Evolutionary conservation across 148 eudicot species (phyloP), one percentile per base, ranked within the genome.

Genomic region (Fagopyrum homotropicum): DNA sequence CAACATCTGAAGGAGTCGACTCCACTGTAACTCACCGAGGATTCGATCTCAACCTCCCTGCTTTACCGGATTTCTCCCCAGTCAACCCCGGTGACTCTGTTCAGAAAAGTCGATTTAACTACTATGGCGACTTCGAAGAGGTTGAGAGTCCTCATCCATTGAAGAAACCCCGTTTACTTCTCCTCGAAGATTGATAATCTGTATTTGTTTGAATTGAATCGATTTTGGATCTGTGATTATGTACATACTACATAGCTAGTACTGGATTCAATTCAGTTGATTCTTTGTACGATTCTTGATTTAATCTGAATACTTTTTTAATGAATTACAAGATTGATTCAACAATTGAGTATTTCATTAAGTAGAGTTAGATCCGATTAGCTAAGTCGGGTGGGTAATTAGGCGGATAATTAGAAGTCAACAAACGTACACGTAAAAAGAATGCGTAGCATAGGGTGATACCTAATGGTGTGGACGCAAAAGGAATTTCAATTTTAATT

Each of bases 81-180:
- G 9, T 35, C 48, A 14, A n/a, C 72, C 15, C 12, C 51, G 79
- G 79, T 84, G 87, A 82, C 79, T 73, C 75, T 5, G 74, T 55
- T 7, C 77, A 8, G 45, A 77, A 54, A 45, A 70, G 52, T 16
- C 64, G 57, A 44, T 30, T 30, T 12, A 11, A 4, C 5, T 54
- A 83, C 50, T 48, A 48, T 30, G 80, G 76, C 4, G 97, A 88
- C 40, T 35, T 35, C 16, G 89, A 88, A 5, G 98, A 95, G 75
- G 97, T 92, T 5, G 92, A 89, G 76, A 92, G 94, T 69, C 99
- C 99, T 4, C 99, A 95, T 46, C 99, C 99, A 50, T 73, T 82
- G 29, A 90, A 92, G 80, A 95, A 87, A 72, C 79, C 87, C 0
- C 81, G 90, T 0, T 77, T 89, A 50, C 29, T 44, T 45, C 6